Conservation (phyloP, 768 basidiomycete genomes). For the Psilocybe subaeruginosa region DNA sequence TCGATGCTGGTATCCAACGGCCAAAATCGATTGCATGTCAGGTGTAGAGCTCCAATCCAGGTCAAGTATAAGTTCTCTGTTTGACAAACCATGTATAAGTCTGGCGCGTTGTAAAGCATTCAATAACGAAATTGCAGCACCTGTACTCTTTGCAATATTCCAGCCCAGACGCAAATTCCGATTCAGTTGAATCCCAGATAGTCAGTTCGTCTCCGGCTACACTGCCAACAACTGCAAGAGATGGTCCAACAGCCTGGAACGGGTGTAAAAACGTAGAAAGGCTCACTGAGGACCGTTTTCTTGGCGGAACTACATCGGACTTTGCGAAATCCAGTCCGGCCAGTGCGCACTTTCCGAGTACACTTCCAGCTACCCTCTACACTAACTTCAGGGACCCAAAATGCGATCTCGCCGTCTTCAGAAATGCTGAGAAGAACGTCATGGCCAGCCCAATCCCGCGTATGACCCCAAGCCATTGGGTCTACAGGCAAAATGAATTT, state of each 20-base stretch:
- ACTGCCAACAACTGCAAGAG: slow-evolving; percentile 57
- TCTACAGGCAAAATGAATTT: slow-evolving; percentile 77
- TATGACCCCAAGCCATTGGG: slow-evolving; percentile 81
- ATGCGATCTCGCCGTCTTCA: slow-evolving; percentile 76
- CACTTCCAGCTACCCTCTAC: slow-evolving; percentile 55
- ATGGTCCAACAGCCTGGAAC: neutral
- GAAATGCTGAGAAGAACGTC: slow-evolving; percentile 85
- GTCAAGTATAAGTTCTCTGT: slow-evolving; percentile 71
- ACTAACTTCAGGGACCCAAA: slow-evolving; percentile 70
- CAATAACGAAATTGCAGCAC: slow-evolving; percentile 38
- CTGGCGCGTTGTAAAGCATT: neutral
- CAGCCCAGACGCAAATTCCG: slow-evolving; percentile 89
- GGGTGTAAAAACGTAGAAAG: neutral
- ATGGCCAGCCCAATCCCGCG: slow-evolving; percentile 49
- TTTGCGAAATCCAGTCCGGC: slow-evolving; percentile 61
- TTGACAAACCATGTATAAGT: neutral
- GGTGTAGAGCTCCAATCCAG: slow-evolving; percentile 94
- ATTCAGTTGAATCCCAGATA: slow-evolving; percentile 96
- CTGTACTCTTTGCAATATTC: slow-evolving; percentile 70
- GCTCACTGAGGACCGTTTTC: slow-evolving; percentile 85
- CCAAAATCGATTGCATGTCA: slow-evolving; percentile 87
- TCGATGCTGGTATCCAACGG: slow-evolving; percentile 81
- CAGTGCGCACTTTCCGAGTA: slow-evolving; percentile 77
- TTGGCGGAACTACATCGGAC: slow-evolving; percentile 90
- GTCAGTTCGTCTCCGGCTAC: slow-evolving; percentile 78